Evolutionary conservation across 2,329 filamentous ascomycete genomes (phyloP).

Genomic region (Gremmenia infestans): DNA sequence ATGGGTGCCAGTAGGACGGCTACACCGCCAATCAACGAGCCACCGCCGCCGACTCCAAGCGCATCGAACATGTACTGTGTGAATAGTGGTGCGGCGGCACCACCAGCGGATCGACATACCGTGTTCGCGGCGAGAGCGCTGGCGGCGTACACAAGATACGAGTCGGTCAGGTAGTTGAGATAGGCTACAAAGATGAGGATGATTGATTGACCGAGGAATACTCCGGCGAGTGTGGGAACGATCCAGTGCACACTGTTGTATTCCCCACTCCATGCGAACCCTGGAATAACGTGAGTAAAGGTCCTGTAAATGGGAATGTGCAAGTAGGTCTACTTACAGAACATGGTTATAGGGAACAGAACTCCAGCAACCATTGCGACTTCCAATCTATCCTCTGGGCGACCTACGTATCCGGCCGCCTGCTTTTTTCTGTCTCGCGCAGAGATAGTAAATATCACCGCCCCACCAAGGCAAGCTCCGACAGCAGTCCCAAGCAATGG

Average conservation of each 20-base stretch:
- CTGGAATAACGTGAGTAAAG: conserved; percentile 29
- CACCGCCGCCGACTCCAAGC: conserved; percentile 47
- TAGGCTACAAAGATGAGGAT: conserved; percentile 47
- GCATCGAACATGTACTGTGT: conserved; percentile 43
- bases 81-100: conserved; percentile 58
- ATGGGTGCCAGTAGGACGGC: conserved; percentile 35
- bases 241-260: conserved; percentile 45
- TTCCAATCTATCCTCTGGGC: conserved; percentile 46
- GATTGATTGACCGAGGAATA: conserved; percentile 37
- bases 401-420: conserved; percentile 23
- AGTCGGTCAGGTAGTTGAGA: conserved; percentile 50
- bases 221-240: conserved; percentile 40
- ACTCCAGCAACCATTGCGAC: conserved; percentile 51
- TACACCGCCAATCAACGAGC: conserved; percentile 44
- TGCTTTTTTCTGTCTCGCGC: conserved; percentile 32
- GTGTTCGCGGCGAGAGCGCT: conserved; percentile 57
- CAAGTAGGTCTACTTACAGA: conserved; percentile 28
- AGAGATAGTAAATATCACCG: conserved; percentile 43
- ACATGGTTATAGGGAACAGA: conserved; percentile 48
- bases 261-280: conserved; percentile 46
- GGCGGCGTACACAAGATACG: conserved; percentile 38
- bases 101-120: conserved; percentile 57
- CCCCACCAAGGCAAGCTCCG: conserved; percentile 35
- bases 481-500: conserved; percentile 61
- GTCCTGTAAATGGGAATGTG: conserved; percentile 20